phyloP scores from a whole-genome alignment of 164 flowering plant species.

The Macadamia integrifolia region DNA sequence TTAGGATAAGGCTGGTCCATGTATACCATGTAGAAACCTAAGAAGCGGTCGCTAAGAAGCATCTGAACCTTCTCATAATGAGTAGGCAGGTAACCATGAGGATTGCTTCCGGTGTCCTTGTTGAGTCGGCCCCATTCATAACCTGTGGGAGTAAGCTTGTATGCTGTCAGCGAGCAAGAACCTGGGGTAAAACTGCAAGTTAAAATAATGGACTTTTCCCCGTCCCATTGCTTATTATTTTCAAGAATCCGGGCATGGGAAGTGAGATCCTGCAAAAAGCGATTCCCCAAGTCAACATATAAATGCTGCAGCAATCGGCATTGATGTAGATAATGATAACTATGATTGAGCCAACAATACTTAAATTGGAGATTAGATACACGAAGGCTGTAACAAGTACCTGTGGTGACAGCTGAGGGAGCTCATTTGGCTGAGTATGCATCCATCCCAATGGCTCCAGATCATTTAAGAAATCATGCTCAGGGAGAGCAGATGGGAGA shows the following conservation, averaged over 20 bases:
- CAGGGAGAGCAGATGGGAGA: conserved; percentile 90
- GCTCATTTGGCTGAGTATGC: conserved; percentile 99
- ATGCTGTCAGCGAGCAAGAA: conserved; percentile 94
- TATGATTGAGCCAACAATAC: too few relatives aligned
- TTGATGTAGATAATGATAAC: too few relatives aligned
- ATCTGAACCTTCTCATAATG: conserved; percentile 98
- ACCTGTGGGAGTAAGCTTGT: conserved; percentile 91
- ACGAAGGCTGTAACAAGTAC: conserved; percentile 22
- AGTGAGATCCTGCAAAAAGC: conserved; percentile 72
- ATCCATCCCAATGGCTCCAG: conserved; percentile 99
- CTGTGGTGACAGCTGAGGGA: conserved; percentile 98
- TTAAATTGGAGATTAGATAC: too few relatives aligned
- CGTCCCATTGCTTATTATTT: conserved; percentile 97
- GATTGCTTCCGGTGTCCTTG: conserved; percentile 93
- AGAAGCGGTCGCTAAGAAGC: conserved; percentile 98
- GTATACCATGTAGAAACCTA: conserved; percentile 96
- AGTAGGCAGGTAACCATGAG: conserved; percentile 97
- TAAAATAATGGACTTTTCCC: conserved; percentile 89
- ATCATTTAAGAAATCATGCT: conserved; percentile 92
- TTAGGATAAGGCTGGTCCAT: not conserved
- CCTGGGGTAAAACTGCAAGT: conserved; percentile 99
- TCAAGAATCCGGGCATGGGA: conserved; percentile 81
- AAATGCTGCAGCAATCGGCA: not conserved
- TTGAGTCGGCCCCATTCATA: conserved; percentile 98
- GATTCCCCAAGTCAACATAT: not conserved